Evolutionary conservation across 257 asterid species (phyloP), one percentile per base, ranked within the genome.

Genomic region (Nicotiana benthamiana): DNA sequence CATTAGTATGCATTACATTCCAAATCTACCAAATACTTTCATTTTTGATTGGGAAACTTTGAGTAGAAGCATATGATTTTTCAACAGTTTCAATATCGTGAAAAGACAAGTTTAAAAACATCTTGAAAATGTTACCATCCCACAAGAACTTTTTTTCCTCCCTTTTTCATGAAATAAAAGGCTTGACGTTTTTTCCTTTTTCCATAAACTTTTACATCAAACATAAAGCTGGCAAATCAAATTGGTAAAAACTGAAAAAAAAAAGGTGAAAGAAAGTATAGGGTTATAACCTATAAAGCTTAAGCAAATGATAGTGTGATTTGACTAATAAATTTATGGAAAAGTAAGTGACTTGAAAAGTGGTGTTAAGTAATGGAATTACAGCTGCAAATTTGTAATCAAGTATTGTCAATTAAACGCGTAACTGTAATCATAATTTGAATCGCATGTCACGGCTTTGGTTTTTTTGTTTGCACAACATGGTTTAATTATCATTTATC

Each of bases 401-500:
- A 80, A 79, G 82, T 26, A 74, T 16, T 75, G 75, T 80, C 83
- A 80, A 62, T 64, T 6, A 77, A 63, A 61, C 43, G 28, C 12
- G 10, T 57, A 18, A 40, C 6, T 27, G 78, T 83, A 27, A 81
- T 53, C 27, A 57, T 84, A 81, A 78, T 70, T 67, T 77, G 60
- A 54, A 67, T 78, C 87, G 83, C 77, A 74, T 77, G 54, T 85
- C 83, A 82, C 87, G 85, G 64, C 87, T 43, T 79, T 75, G 9
- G 9, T 51, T 8, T 40, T 0, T 40, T 8, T 36, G 8, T 36
- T 36, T 36, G 2, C 2, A 6, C 2, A 36, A 36, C 46, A 36
- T 40, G 48, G 3, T 40, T 40, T 40, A 40, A 8, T 0, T 40
- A 40, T 40, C 2, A 40, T 1, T 0, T 40, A 40, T 40, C 2